A percentile compares a stretch with the other conserved stretches of the same genome.
Conservation (phyloP, 2,329 filamentous ascomycete species). For the Teratosphaeria nubilosa region DNA sequence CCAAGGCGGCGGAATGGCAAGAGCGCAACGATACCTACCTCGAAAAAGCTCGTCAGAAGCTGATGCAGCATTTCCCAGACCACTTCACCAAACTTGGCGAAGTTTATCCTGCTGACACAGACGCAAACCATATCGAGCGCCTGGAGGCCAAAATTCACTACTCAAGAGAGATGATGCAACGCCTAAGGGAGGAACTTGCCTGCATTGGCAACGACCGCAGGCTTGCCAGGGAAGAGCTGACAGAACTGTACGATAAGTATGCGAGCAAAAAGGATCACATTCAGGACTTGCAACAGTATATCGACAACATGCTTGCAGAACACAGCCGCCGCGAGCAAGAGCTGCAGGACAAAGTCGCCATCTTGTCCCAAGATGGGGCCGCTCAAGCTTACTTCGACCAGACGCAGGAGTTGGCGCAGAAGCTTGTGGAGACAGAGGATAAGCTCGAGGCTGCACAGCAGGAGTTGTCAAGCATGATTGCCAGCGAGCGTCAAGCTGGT, state of each 20-base stretch:
- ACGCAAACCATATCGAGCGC: constrained; percentile 1
- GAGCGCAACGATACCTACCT: neutral
- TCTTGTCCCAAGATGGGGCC: neutral
- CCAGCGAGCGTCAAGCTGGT: neutral
- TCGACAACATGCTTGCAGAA: neutral
- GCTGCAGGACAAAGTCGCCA: neutral
- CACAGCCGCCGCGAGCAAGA: neutral
- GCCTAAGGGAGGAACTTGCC: neutral
- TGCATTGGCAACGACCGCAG: neutral
- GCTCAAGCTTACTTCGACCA: neutral
- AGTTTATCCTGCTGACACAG: neutral
- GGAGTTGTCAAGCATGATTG: neutral
- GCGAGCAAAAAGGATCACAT: neutral
- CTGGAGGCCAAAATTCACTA: constrained; percentile 1
- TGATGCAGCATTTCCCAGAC: neutral
- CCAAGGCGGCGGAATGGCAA: neutral
- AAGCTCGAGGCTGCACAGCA: neutral
- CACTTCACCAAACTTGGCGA: neutral
- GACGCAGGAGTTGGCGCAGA: neutral
- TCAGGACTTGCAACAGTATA: neutral
- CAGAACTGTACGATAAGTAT: neutral
- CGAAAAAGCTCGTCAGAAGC: neutral
- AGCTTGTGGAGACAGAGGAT: neutral
- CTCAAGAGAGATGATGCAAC: neutral
- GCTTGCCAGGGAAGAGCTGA: neutral